phyloP scores from a whole-genome alignment of 1,284 basidiomycete genomes.

The Retiboletus flavoniger region DNA sequence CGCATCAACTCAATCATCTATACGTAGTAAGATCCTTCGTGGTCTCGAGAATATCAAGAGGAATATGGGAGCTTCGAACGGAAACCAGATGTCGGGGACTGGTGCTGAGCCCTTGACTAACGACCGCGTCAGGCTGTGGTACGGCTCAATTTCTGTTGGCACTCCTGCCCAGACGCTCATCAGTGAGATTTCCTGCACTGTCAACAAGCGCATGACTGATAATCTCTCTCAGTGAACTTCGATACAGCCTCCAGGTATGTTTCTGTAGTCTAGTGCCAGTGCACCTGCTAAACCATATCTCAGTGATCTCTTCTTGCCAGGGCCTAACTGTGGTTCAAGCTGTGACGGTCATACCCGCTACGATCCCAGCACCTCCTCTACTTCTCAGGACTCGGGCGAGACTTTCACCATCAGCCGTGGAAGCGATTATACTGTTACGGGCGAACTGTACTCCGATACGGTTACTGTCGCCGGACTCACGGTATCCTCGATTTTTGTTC shows the following conservation, averaged over 20 bases:
- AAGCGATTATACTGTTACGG: too few species aligned
- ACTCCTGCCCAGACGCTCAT: constrained; percentile 11
- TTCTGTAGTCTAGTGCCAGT: not conserved
- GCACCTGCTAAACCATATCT: not conserved
- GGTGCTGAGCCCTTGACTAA: constrained; percentile 20
- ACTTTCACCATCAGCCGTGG: too few species aligned
- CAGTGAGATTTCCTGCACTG: constrained; percentile 3
- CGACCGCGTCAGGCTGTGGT: constrained; percentile 12
- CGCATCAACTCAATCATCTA: not conserved
- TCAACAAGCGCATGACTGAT: not conserved
- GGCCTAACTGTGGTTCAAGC: not conserved
- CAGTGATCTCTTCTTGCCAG: constrained; percentile 13
- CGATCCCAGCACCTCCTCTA: constrained; percentile 29
- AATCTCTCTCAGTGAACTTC: constrained; percentile 12
- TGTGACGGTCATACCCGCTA: constrained; percentile 31
- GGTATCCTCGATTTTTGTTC: constrained; percentile 11
- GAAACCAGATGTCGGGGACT: too few species aligned
- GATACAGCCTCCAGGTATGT: constrained; percentile 20
- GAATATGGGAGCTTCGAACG: not conserved
- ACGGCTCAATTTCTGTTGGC: constrained; percentile 18
- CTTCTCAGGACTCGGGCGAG: constrained; percentile 22
- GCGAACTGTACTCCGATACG: constrained; percentile 34
- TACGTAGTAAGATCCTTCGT: constrained; percentile 16
- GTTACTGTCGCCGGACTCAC: constrained; percentile 24
- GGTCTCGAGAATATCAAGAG: not conserved